Conservation (phyloP, 1,139 yeast species). For the Yamadazyma oceani region DNA sequence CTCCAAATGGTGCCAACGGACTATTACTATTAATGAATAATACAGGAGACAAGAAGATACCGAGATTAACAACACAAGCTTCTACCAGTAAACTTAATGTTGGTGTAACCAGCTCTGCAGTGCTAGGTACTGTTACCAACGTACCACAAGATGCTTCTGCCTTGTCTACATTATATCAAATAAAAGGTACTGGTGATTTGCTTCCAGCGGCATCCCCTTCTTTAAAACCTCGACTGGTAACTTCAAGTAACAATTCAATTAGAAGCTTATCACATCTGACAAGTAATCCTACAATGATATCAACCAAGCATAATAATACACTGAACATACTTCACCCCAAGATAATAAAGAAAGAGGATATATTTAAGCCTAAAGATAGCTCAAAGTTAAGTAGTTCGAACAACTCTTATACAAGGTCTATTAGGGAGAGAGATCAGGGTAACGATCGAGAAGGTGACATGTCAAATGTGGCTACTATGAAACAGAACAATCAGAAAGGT, state of each 20-base stretch:
- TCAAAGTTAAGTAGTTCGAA: constrained; percentile 4
- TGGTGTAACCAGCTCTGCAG: constrained; percentile 34
- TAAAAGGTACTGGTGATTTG: constrained; percentile 35
- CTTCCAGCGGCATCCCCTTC: constrained; percentile 7
- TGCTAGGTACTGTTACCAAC: constrained; percentile 39
- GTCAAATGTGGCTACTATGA: constrained; percentile 9
- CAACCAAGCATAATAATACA: constrained; percentile 3
- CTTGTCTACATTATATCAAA: constrained; percentile 38
- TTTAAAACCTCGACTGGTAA: constrained; percentile 7
- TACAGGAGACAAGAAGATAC: constrained; percentile 2
- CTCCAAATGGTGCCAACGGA: constrained; percentile 15
- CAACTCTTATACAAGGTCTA: constrained; percentile 5
- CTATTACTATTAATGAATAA: constrained; percentile 13
- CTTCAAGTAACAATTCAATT: constrained; percentile 12
- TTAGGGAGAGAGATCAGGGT: constrained; percentile 6
- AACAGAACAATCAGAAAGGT: constrained; percentile 9
- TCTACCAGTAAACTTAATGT: constrained; percentile 19
- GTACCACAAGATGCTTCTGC: constrained; percentile 34
- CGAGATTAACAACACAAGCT: constrained; percentile 11
- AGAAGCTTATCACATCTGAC: constrained; percentile 9
- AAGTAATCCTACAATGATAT: constrained; percentile 4
- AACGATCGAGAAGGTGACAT: constrained; percentile 8
- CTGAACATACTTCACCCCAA: constrained; percentile 8
- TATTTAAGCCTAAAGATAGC: constrained; percentile 14
- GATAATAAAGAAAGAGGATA: constrained; percentile 13